Evolutionary conservation across 2,329 filamentous ascomycete genomes (phyloP), one percentile per base, ranked within the genome.

Genomic region (Fusarium sp.): DNA sequence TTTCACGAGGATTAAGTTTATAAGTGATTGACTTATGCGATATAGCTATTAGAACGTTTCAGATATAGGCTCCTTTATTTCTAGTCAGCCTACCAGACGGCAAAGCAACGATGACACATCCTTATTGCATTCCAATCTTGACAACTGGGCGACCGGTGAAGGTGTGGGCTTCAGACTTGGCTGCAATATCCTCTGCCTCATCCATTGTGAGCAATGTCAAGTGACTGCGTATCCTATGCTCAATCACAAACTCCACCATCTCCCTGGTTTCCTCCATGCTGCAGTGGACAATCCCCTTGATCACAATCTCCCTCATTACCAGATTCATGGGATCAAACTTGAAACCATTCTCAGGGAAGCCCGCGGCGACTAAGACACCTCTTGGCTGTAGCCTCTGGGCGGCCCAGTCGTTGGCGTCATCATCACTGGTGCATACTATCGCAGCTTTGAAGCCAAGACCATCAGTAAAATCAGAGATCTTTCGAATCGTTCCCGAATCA

Each of bases 251-350:
- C 18, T 42, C 23, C 29, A 68, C 55, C 63, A 68, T 68, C n/a
- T 47, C 48, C 21, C 20, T 54, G 13, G 42, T 58, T 33, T 70
- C 67, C 17, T 46, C 33, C 46, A 68, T 68, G 6, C 67, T 67
- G 35, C 58, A 61, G 20, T 70, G 67, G 5, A 63, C 37, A 9
- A 53, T 40, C 10, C 69, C 63, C 29, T 67, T 67, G 21, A 70
- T 41, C 5, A 61, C 17, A 43, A 67, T 65, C 39, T 70, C 66
- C 5, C 33, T 46, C n/a, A 50, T 45, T 5, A 67, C 23, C 23
- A 72, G 56, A 33, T 69, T 63, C 47, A 67, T 48, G 4, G 67
- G 27, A 25, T 72, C 65, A 14, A 72, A 66, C n/a, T 46, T 65
- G 43, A 69, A 46, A 6, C 66, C 70, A 11, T 51, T 18, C 11